phyloP scores from a whole-genome alignment of 441 rosid genomes.

The Theobroma grandiflorum region DNA sequence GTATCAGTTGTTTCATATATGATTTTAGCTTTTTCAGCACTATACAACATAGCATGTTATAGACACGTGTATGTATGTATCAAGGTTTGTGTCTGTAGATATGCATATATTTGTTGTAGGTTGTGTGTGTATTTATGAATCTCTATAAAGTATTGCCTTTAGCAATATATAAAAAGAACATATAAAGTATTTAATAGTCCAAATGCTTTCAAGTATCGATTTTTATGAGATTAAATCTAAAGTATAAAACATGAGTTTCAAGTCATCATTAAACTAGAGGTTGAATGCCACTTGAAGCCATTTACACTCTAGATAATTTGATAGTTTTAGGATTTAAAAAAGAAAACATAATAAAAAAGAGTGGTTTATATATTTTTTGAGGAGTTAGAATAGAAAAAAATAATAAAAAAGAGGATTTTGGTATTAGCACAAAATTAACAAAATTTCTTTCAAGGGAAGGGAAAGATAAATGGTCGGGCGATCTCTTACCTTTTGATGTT shows the following conservation, averaged over 20 bases:
- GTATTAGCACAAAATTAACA: too few relatives aligned
- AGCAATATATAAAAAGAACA: not conserved
- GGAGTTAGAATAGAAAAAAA: too few relatives aligned
- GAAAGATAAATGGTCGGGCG: too few relatives aligned
- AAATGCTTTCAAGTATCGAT: not conserved
- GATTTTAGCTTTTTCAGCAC: not conserved
- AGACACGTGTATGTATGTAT: too few relatives aligned
- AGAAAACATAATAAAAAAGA: not conserved
- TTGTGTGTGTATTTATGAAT: not conserved
- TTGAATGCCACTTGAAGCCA: not conserved
- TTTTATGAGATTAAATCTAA: not conserved
- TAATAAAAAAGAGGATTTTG: too few relatives aligned
- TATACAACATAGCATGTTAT: not conserved
- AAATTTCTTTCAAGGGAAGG: too few relatives aligned
- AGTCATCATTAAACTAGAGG: not conserved
- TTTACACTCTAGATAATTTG: not conserved
- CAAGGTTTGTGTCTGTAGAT: too few relatives aligned
- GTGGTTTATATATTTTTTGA: too few relatives aligned
- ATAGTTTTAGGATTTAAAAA: not conserved
- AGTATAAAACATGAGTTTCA: not conserved
- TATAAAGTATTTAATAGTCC: not conserved
- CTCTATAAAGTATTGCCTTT: not conserved
- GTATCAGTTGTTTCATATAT: not conserved
- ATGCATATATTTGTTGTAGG: too few relatives aligned
- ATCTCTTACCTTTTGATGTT: not conserved